Percentiles rank a stretch among this genome's conserved stretches.
Evolutionary conservation across 1,284 basidiomycete genomes (phyloP).

Genomic region (Puccinia brachypodii): DNA sequence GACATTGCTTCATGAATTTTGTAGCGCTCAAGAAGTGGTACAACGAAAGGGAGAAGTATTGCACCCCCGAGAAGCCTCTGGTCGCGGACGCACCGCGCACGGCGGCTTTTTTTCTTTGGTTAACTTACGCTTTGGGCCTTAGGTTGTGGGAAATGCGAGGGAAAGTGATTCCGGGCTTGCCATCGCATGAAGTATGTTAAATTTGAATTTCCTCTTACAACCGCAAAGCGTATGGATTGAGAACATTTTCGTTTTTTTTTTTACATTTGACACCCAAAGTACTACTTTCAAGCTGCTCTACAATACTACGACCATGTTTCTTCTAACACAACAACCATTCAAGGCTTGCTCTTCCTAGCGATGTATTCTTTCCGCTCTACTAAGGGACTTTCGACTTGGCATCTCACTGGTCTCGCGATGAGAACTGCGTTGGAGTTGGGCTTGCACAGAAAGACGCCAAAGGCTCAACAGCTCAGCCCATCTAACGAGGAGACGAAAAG

Average conservation of each 20-base stretch:
- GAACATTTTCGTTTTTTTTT: not conserved
- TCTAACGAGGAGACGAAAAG: constrained; percentile 40
- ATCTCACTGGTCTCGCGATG: constrained; percentile 42
- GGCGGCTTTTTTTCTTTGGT: constrained; percentile 40
- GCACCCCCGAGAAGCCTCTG: constrained; percentile 2
- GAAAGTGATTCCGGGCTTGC: constrained; percentile 4
- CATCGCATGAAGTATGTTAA: constrained; percentile 34
- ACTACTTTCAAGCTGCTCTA: constrained; percentile 45
- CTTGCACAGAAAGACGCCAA: constrained; percentile 31
- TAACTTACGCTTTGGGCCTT: constrained; percentile 39
- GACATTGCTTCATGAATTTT: constrained; percentile 44
- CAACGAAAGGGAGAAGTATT: constrained; percentile 12
- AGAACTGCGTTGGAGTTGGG: constrained; percentile 43
- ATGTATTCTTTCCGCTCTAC: constrained; percentile 45
- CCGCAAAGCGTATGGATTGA: not conserved
- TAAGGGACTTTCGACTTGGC: constrained; percentile 38
- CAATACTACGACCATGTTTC: constrained; percentile 43
- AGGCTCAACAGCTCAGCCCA: not conserved
- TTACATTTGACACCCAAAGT: not conserved
- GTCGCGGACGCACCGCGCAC: constrained; percentile 14
- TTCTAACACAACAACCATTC: constrained; percentile 44
- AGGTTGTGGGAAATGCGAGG: constrained; percentile 29
- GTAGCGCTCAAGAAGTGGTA: constrained; percentile 18
- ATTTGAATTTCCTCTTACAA: not conserved
- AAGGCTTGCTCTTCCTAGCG: constrained; percentile 39